These are phyloP conservation scores for Skeletonema marinoi DNA, from an alignment of 108 stramenopile species.

Conservation along the genomic window DNA sequence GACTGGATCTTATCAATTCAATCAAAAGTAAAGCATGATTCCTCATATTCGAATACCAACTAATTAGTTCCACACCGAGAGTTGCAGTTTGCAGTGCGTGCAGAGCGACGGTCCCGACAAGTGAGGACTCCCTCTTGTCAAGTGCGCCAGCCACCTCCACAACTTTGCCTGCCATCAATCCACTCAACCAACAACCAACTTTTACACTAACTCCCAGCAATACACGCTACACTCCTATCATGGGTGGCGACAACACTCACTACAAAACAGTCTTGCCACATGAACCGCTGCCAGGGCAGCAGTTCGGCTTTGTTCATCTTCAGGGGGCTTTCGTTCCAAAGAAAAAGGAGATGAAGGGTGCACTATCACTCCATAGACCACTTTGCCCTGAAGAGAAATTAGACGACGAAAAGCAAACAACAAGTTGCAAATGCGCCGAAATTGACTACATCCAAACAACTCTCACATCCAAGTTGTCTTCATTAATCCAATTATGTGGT, in stretches of 20 bases:
- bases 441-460: background rate
- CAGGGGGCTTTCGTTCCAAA: constrained; percentile 65
- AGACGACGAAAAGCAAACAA: background rate
- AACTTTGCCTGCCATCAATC: background rate
- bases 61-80: too few relatives aligned
- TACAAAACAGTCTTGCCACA: constrained; percentile 58
- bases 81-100: too few relatives aligned
- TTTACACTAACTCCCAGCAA: background rate
- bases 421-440: background rate
- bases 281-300: constrained; percentile 54
- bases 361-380: background rate
- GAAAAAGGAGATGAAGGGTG: background rate
- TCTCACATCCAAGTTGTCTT: background rate
- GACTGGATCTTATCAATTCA: background rate
- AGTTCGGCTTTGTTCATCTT: constrained; percentile 53
- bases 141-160: background rate
- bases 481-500: background rate
- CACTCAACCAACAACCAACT: background rate
- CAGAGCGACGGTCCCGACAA: background rate
- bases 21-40: background rate
- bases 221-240: background rate
- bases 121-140: background rate
- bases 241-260: background rate
- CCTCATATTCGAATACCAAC: too few relatives aligned
- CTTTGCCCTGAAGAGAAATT: background rate